phyloP scores from a whole-genome alignment of 805 yeast species.

The Spathaspora girioi region DNA sequence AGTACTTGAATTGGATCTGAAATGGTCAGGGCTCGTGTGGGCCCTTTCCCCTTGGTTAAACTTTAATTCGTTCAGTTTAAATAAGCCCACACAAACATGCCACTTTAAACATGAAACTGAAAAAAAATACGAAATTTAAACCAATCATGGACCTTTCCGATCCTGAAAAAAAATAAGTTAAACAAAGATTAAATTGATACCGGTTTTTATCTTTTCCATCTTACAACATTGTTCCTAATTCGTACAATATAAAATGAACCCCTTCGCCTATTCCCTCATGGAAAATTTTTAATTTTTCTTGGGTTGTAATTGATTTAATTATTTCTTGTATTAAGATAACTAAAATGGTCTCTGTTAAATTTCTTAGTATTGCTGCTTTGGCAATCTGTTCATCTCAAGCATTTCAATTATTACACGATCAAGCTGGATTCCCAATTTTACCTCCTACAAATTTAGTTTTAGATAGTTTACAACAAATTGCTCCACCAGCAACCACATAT shows the following conservation, averaged over 20 bases:
- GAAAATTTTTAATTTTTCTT: background rate
- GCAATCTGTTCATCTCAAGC: background rate
- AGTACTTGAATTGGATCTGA: no score
- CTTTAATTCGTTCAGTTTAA: no score
- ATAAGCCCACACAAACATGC: background rate
- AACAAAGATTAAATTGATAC: background rate
- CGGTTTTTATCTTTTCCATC: background rate
- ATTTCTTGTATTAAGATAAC: background rate
- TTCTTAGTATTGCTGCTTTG: slow-evolving; percentile 4
- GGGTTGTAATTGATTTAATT: no score
- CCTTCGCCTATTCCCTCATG: background rate
- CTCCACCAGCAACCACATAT: background rate
- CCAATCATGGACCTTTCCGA: background rate
- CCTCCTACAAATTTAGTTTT: slow-evolving; percentile 11
- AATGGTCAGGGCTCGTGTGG: no score
- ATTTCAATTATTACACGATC: slow-evolving; percentile 7
- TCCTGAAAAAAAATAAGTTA: background rate
- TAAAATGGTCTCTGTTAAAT: slow-evolving; percentile 9
- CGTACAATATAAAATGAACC: background rate
- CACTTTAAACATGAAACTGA: background rate
- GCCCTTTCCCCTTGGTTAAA: no score
- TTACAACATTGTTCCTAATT: background rate
- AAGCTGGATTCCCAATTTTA: slow-evolving; percentile 9
- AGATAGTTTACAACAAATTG: slow-evolving; percentile 5
- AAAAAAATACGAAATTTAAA: background rate